Conservation (phyloP, 306 rosid species). For the Cotoneaster glaucophyllus region DNA sequence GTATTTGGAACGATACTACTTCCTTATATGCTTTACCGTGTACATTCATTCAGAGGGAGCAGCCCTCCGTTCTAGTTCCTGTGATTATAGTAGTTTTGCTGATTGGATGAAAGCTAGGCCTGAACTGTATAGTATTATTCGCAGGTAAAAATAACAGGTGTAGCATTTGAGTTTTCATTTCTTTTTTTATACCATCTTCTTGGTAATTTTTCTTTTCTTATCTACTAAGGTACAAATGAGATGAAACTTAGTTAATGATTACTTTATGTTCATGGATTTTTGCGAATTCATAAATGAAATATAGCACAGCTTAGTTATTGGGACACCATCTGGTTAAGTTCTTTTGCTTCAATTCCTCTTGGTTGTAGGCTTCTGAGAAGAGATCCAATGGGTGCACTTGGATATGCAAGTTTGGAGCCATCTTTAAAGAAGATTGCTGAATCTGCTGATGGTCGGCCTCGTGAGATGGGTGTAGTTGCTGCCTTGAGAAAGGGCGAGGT, state of each 20-base stretch:
- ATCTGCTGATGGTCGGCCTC: conserved; percentile 70
- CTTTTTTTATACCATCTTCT: neutral
- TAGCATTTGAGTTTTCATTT: neutral
- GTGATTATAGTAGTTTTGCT: conserved; percentile 46
- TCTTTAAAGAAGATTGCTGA: conserved; percentile 62
- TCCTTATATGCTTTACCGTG: conserved; percentile 89
- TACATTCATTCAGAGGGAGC: conserved; percentile 73
- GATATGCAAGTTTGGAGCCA: conserved; percentile 65
- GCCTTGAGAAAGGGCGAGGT: conserved; percentile 86
- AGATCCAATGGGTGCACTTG: conserved; percentile 97
- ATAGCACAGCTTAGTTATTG: neutral
- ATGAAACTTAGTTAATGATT: neutral
- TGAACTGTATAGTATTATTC: conserved; percentile 82
- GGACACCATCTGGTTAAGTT: conserved; percentile 8
- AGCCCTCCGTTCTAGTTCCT: conserved; percentile 43
- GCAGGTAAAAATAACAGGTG: conserved; percentile 46
- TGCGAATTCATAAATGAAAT: neutral
- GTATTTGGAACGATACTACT: conserved; percentile 95
- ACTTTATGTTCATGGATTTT: neutral
- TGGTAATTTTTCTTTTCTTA: neutral
- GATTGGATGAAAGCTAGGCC: conserved; percentile 95
- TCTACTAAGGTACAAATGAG: neutral
- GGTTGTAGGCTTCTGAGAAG: conserved; percentile 70
- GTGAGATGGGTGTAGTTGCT: conserved; percentile 83
- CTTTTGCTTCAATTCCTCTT: conserved; percentile 13